Percentiles rank a stretch among this genome's conserved stretches.
phyloP scores from a whole-genome alignment of 805 yeast species.

The Suhomyces vadensis region DNA sequence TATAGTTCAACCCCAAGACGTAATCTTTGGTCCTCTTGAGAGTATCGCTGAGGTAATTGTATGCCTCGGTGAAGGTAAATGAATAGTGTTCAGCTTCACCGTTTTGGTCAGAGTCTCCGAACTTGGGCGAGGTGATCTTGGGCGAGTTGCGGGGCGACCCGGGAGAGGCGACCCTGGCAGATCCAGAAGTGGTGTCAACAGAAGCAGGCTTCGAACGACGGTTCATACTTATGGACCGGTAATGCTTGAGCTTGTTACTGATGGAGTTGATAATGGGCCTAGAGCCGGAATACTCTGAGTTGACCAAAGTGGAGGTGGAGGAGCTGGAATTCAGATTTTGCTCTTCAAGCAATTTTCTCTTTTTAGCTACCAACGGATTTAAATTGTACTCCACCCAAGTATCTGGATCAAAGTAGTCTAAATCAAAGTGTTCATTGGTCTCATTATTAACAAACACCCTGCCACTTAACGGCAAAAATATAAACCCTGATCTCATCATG shows the following conservation, averaged over 20 bases:
- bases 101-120: neutral
- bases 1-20: conserved; percentile 54
- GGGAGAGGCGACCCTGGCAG: conserved; percentile 1
- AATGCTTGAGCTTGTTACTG: conserved; percentile 28
- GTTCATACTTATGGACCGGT: conserved; percentile 15
- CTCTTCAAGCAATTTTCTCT: conserved; percentile 30
- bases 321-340: neutral
- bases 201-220: conserved; percentile 2
- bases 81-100: conserved; percentile 12
- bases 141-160: neutral
- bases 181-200: neutral
- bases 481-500: conserved; percentile 82
- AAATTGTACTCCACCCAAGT: conserved; percentile 77
- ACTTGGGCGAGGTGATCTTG: neutral
- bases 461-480: conserved; percentile 76
- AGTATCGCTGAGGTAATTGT: conserved; percentile 62
- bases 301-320: neutral
- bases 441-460: conserved; percentile 65
- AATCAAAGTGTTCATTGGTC: conserved; percentile 56
- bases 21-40: conserved; percentile 60
- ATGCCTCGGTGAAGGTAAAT: conserved; percentile 57
- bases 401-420: conserved; percentile 79
- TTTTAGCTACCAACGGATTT: conserved; percentile 66
- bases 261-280: conserved; percentile 27
- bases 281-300: conserved; percentile 10